phyloP scores from a whole-genome alignment of 495 filamentous ascomycete genomes.

The Hypoxylon cercidicola region DNA sequence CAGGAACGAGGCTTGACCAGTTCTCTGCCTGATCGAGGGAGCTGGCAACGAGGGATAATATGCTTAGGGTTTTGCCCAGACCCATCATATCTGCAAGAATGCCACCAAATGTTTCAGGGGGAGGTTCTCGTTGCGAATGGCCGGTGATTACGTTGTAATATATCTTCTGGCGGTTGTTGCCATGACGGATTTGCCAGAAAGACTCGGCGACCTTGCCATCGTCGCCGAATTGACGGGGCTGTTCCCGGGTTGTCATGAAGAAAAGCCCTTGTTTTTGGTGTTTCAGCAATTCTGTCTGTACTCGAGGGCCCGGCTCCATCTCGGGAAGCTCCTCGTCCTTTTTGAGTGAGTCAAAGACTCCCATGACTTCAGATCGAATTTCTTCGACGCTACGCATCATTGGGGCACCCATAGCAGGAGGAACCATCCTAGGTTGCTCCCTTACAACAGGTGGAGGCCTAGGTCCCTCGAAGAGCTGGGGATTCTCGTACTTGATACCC shows the following conservation, averaged over 20 bases:
- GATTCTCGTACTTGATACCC: constrained; percentile 74
- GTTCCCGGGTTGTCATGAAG: constrained; percentile 88
- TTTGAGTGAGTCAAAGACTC: constrained; percentile 85
- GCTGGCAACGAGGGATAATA: constrained; percentile 77
- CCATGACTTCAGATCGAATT: constrained; percentile 81
- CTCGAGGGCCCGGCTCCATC: constrained; percentile 69
- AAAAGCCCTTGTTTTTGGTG: constrained; percentile 93
- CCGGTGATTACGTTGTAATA: constrained; percentile 90
- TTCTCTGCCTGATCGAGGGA: constrained; percentile 67
- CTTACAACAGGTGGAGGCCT: constrained; percentile 49
- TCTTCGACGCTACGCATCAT: constrained; percentile 80
- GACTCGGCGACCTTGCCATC: constrained; percentile 67
- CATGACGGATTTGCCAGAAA: constrained; percentile 72
- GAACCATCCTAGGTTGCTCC: constrained; percentile 26
- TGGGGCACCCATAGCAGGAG: constrained; percentile 23
- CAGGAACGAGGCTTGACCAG: constrained; percentile 62
- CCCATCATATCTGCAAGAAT: constrained; percentile 99
- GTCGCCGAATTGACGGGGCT: constrained; percentile 53
- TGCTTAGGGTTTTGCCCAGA: constrained; percentile 91
- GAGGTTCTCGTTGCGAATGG: constrained; percentile 68
- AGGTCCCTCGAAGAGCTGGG: constrained; percentile 59
- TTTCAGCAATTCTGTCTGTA: constrained; percentile 76
- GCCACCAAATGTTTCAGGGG: constrained; percentile 80
- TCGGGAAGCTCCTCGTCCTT: constrained; percentile 79
- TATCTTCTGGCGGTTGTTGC: constrained; percentile 62